Conservation (phyloP, 345 rosid species). For the Euphorbia lathyris region DNA sequence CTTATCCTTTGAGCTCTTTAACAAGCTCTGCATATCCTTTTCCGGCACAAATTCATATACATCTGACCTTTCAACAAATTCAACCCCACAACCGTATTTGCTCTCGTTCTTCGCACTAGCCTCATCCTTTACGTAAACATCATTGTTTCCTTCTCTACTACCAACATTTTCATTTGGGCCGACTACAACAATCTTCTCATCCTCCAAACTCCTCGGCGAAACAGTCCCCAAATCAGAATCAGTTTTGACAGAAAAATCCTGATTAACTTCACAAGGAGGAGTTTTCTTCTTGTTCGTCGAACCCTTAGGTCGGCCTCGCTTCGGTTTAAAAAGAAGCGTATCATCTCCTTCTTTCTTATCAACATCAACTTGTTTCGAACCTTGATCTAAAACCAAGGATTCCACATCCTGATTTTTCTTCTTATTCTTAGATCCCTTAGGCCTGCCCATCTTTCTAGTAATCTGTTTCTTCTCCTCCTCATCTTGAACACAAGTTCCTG, state of each 20-base stretch:
- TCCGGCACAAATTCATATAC: not conserved
- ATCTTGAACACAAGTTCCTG: not conserved
- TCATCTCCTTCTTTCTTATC: constrained; percentile 9
- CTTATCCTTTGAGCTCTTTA: not conserved
- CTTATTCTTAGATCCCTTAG: constrained; percentile 20
- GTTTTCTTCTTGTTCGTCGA: constrained; percentile 12
- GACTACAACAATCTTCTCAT: not conserved
- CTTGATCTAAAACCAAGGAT: not conserved
- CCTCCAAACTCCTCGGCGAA: not conserved
- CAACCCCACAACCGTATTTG: constrained; percentile 2
- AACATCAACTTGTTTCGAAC: not conserved
- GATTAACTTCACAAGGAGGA: constrained; percentile 4
- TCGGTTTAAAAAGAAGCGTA: not conserved
- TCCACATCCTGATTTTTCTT: constrained; percentile 4
- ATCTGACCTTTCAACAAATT: not conserved
- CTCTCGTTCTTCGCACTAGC: not conserved
- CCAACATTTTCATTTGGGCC: not conserved
- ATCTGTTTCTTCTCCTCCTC: not conserved
- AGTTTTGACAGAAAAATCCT: not conserved
- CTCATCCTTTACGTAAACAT: not conserved
- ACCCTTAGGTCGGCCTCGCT: constrained; percentile 21
- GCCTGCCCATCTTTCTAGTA: constrained; percentile 22
- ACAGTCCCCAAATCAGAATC: constrained; percentile 4
- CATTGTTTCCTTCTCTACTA: not conserved
- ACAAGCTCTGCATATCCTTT: not conserved